phyloP scores from a whole-genome alignment of 805 yeast genomes.

The Nakazawaea ambrosiae region DNA sequence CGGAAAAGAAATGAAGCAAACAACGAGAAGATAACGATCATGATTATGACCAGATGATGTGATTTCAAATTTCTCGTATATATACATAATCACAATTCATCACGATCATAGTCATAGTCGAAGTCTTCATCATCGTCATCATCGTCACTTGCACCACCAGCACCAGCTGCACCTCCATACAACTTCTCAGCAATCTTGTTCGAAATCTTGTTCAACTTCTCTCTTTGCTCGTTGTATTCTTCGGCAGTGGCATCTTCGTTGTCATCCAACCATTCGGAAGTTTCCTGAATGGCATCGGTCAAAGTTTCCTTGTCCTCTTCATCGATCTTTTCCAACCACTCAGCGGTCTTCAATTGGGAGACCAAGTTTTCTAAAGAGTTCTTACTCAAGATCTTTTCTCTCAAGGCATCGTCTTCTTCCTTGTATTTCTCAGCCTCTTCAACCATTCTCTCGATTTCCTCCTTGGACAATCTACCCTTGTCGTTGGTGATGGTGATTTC shows the following conservation, averaged over 20 bases:
- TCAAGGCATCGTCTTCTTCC: slow-evolving; percentile 68
- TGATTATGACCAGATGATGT: no score
- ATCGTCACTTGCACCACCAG: slow-evolving; percentile 35
- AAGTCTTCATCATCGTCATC: slow-evolving; percentile 42
- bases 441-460: slow-evolving; percentile 95
- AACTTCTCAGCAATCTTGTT: slow-evolving; percentile 90
- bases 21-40: no score
- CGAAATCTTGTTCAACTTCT: slow-evolving; percentile 71
- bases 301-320: slow-evolving; percentile 90
- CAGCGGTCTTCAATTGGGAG: slow-evolving; percentile 11
- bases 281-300: slow-evolving; percentile 80
- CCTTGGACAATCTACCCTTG: slow-evolving; percentile 89
- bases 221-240: slow-evolving; percentile 90
- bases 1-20: not conserved
- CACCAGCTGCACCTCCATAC: slow-evolving; percentile 51
- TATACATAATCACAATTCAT: slow-evolving; percentile 38
- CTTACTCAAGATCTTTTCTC: slow-evolving; percentile 8
- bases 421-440: slow-evolving; percentile 95
- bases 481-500: slow-evolving; percentile 89
- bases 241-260: slow-evolving; percentile 85
- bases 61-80: not conserved
- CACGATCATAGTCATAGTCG: slow-evolving; percentile 47
- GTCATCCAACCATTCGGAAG: slow-evolving; percentile 73
- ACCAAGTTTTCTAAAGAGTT: slow-evolving; percentile 27
- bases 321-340: slow-evolving; percentile 47